Evolutionary conservation across 768 basidiomycete genomes (phyloP).

Genomic region (Coprinellus aureogranulatus): DNA sequence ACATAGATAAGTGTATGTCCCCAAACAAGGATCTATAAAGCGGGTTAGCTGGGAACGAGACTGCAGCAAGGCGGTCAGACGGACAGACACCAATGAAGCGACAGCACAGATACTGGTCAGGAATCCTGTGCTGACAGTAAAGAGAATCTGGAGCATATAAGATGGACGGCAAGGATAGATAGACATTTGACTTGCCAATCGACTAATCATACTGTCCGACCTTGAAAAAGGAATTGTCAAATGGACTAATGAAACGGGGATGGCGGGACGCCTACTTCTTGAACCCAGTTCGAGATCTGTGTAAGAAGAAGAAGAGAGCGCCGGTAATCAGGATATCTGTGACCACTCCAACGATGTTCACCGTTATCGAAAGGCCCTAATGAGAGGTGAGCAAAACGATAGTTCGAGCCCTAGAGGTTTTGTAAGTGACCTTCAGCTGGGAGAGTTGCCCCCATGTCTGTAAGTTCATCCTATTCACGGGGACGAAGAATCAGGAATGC

Average conservation of each 20-base stretch:
- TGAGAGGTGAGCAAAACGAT: constrained; percentile 5
- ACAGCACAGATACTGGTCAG: constrained; percentile 32
- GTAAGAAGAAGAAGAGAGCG: constrained; percentile 48
- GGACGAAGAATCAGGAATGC: background rate
- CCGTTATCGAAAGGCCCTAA: constrained; percentile 53
- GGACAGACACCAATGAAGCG: constrained; percentile 32
- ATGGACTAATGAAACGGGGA: background rate
- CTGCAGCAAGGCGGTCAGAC: constrained; percentile 2
- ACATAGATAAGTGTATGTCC: constrained; percentile 54
- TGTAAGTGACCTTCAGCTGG: constrained; percentile 43
- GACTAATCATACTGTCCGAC: constrained; percentile 54
- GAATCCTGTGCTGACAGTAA: constrained; percentile 51
- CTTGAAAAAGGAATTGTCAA: constrained; percentile 18
- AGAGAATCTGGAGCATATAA: constrained; percentile 40
- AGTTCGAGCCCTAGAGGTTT: background rate
- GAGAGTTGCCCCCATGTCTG: constrained; percentile 43
- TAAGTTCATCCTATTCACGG: constrained; percentile 16
- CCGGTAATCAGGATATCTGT: constrained; percentile 51
- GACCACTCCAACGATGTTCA: constrained; percentile 51
- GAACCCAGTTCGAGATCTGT: constrained; percentile 52
- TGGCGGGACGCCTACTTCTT: constrained; percentile 34
- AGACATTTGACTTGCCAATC: constrained; percentile 31
- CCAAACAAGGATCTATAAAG: constrained; percentile 42
- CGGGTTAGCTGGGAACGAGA: background rate
- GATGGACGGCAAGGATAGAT: background rate